These are phyloP conservation scores for Hymenoscyphus infarciens DNA, from an alignment of 2,329 filamentous ascomycete species.

Conservation along the genomic window DNA sequence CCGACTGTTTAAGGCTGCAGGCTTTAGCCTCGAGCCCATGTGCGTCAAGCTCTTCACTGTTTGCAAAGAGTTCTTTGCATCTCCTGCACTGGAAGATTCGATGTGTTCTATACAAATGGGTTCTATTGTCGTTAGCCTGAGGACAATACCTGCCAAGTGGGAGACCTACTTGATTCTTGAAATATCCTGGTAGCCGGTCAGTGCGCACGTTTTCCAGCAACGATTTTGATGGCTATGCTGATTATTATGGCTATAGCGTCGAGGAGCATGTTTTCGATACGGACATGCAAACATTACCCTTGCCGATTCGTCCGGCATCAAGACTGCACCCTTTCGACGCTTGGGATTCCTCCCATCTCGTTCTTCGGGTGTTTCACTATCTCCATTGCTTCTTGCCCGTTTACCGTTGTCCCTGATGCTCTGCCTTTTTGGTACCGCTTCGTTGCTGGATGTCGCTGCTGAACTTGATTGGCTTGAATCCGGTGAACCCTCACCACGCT, in stretches of 20 bases:
- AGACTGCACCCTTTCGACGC: not conserved
- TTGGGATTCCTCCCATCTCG: not conserved
- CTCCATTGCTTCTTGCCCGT: not conserved
- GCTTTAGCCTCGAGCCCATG: not conserved
- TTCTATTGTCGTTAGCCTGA: not conserved
- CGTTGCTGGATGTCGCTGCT: not conserved
- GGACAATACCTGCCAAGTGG: not conserved
- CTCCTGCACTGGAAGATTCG: not conserved
- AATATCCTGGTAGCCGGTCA: not conserved
- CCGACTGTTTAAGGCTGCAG: not conserved
- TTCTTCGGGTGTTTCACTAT: not conserved
- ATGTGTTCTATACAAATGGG: not conserved
- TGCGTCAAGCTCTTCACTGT: not conserved
- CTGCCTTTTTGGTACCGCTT: not conserved
- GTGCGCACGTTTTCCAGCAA: not conserved
- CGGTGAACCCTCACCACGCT: not conserved
- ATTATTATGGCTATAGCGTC: not conserved
- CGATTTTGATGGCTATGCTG: not conserved
- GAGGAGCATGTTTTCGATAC: not conserved
- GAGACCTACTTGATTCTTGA: not conserved
- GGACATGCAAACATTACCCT: not conserved
- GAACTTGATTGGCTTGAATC: not conserved
- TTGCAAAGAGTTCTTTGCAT: not conserved
- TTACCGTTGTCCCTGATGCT: not conserved
- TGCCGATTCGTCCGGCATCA: not conserved